Evolutionary conservation across 352 stramenopile species (phyloP).

Genomic region (Thalassiosira pacifica): DNA sequence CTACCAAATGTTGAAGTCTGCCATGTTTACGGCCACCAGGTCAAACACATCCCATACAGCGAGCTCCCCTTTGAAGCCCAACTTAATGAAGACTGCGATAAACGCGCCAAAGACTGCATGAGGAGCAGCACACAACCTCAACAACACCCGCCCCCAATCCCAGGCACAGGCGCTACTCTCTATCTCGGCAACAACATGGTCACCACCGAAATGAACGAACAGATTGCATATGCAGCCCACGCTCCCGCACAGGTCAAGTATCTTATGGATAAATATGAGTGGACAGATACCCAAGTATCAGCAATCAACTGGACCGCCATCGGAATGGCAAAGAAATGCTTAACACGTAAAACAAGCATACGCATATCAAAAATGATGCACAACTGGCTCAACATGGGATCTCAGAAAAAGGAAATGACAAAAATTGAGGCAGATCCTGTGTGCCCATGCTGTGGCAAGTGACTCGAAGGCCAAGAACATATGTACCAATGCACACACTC

Average conservation of each 20-base stretch:
- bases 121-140: no score
- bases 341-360: not conserved
- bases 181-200: conserved; percentile 31
- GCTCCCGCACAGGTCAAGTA: not conserved
- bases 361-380: conserved; percentile 30
- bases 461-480: not conserved
- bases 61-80: conserved; percentile 2
- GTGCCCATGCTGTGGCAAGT: conserved; percentile 21
- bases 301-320: not conserved
- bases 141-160: not conserved
- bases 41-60: not conserved
- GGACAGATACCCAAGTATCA: not conserved
- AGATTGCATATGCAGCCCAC: conserved; percentile 13
- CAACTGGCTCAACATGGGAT: conserved; percentile 22
- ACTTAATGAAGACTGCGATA: conserved; percentile 24
- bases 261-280: not conserved
- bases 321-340: not conserved
- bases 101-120: conserved; percentile 19
- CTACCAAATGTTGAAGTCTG: not conserved
- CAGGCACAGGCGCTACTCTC: not conserved
- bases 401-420: conserved; percentile 3
- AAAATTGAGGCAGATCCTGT: not conserved
- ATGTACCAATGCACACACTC: conserved; percentile 1
- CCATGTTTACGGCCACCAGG: not conserved
- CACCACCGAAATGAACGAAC: conserved; percentile 18